phyloP scores from a whole-genome alignment of 2,329 filamentous ascomycete genomes.

The Ceratocystis diversiconidia region DNA sequence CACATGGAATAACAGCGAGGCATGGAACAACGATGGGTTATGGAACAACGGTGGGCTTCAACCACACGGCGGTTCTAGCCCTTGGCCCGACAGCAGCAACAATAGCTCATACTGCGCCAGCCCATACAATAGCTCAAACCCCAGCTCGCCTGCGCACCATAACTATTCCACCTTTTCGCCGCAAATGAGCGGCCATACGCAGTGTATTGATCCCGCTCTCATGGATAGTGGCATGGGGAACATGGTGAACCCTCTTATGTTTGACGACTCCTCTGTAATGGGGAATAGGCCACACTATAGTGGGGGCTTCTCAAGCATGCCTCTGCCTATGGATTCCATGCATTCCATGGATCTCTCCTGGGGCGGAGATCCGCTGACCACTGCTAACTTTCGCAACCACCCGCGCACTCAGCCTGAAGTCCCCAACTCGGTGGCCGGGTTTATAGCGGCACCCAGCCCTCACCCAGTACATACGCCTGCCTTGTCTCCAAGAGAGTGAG shows the following conservation, averaged over 20 bases:
- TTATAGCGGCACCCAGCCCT: not conserved
- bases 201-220: constrained; percentile 8
- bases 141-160: constrained; percentile 5
- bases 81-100: not conserved
- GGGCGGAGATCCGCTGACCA: too few species aligned
- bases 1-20: not conserved
- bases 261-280: too few species aligned
- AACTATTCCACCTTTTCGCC: constrained; percentile 1
- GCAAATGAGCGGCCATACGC: not conserved
- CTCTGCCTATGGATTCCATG: too few species aligned
- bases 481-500: not conserved
- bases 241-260: accelerated
- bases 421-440: not conserved
- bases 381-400: not conserved
- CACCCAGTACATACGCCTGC: not conserved
- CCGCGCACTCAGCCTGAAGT: too few species aligned
- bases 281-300: too few species aligned
- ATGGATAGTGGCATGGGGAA: not conserved
- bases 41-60: not conserved
- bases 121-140: constrained; percentile 10
- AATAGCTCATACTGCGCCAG: not conserved
- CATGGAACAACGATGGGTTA: not conserved
- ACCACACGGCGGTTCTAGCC: not conserved
- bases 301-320: too few species aligned
- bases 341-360: too few species aligned